phyloP scores from a whole-genome alignment of 495 filamentous ascomycete species.

The Durotheca rogersii region DNA sequence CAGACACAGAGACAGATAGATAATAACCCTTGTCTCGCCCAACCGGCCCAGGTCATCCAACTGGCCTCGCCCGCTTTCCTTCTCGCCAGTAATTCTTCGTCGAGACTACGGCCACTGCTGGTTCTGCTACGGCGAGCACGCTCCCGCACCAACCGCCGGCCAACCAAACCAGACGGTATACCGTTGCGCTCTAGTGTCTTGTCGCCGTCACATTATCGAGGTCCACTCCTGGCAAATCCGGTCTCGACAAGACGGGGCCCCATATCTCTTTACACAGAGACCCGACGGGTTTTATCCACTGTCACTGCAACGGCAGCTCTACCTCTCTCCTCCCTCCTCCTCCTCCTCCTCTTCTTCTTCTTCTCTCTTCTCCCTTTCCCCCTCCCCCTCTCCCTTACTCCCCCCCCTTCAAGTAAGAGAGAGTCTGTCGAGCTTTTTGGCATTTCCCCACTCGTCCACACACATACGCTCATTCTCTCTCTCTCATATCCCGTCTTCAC shows the following conservation, averaged over 20 bases:
- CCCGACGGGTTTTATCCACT: constrained; percentile 28
- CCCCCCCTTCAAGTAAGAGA: no score
- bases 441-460: constrained; percentile 1
- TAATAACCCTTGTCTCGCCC: constrained; percentile 8
- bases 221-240: constrained; percentile 8
- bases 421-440: constrained; percentile 25
- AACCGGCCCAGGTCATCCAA: no score
- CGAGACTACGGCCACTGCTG: not conserved
- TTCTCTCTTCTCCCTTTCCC: not conserved
- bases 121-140: not conserved
- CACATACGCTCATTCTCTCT: constrained; percentile 3
- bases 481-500: not conserved
- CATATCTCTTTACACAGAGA: constrained; percentile 13
- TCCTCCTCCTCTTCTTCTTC: constrained; percentile 5
- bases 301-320: constrained; percentile 21
- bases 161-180: not conserved
- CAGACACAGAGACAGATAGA: no score
- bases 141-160: not conserved
- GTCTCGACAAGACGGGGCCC: constrained; percentile 15
- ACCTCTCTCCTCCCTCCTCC: not conserved
- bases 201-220: constrained; percentile 26
- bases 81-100: not conserved
- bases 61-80: no score
- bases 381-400: not conserved
- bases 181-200: constrained; percentile 20